Conservation (phyloP, 2,329 filamentous ascomycete genomes). For the Exophiala aquamarina region DNA sequence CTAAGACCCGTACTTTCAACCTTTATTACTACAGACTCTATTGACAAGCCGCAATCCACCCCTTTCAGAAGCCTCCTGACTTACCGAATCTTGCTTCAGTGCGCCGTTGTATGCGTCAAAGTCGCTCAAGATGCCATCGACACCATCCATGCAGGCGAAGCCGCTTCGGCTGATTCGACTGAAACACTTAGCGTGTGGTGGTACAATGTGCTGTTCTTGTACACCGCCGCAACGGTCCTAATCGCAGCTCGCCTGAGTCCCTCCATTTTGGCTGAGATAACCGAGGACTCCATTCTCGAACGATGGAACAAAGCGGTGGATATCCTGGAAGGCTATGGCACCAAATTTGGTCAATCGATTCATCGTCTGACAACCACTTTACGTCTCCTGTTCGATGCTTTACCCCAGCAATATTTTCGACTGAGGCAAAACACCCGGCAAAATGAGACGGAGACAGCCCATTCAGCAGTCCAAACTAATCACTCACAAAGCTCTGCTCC, state of each 20-base stretch:
- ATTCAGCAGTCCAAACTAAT: not conserved
- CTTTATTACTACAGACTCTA: slow-evolving; percentile 32
- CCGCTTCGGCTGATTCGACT: not conserved
- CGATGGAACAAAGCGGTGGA: slow-evolving; percentile 12
- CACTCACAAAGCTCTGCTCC: not conserved
- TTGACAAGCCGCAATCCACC: slow-evolving; percentile 22
- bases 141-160: slow-evolving; percentile 28
- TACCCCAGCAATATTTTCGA: slow-evolving; percentile 6
- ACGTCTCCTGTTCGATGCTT: slow-evolving; percentile 9
- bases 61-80: slow-evolving; percentile 13
- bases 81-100: slow-evolving; percentile 17
- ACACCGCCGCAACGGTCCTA: slow-evolving; percentile 37
- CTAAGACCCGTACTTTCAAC: slow-evolving; percentile 36
- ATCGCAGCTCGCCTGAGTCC: slow-evolving; percentile 32
- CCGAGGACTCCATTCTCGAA: slow-evolving; percentile 11
- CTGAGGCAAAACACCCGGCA: not conserved
- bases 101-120: slow-evolving; percentile 38
- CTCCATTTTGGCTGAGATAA: slow-evolving; percentile 6
- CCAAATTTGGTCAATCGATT: slow-evolving; percentile 6
- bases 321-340: slow-evolving; percentile 7
- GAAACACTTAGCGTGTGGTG: slow-evolving; percentile 37
- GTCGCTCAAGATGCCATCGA: slow-evolving; percentile 35
- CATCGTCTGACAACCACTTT: slow-evolving; percentile 8
- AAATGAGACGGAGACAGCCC: not conserved
- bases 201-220: slow-evolving; percentile 40